Evolutionary conservation across 1,139 yeast genomes (phyloP), one percentile per base, ranked within the genome.

Genomic region (Diutina pseudorugosa): DNA sequence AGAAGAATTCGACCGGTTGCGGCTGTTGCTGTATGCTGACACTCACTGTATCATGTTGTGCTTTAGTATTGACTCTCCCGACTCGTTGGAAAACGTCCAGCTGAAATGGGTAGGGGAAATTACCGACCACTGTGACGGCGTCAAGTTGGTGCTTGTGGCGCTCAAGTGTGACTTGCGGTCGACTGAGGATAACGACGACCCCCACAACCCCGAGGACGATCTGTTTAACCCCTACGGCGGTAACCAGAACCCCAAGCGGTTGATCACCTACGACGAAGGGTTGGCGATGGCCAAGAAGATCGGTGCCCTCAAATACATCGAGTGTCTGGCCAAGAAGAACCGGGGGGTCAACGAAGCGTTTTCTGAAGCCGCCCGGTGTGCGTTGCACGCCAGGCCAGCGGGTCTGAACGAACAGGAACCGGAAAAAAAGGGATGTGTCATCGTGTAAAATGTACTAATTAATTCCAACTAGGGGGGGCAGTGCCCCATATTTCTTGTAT

Each of bases 31-130:
- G 45, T 93, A 93, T 67, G 83, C 94, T 20, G 98, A 93, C 65
- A 93, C 98, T 5, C 97, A 93, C 68, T 89, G 96, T 61, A 91
- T 93, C 61, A 91, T 93, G 94, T 78, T 93, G 55, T 93, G 98
- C 72, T 93, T 93, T 66, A 83, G 95, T 41, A 91, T 93, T 56
- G 98, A 93, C 67, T 89, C 96, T 2, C 82, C 86, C 25, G 98
- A 93, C 67, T 91, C 98, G 40, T 74, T 93, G 56, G 97, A 90
- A 66, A 93, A 93, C 69, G 98, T 94, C 47, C 91, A 90, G 67
- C 61, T 64, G 55, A 89, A 89, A 67, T 93, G 98, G 98, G 95
- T 90, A 25, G 94, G 95, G 2, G 98, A 93, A 66, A 90, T 93
- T 57, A 85, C 95, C 45, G 98, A 91, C 65, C 95, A 93, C 66